phyloP scores from a whole-genome alignment of 768 basidiomycete genomes.

The Boletellus emodensis region DNA sequence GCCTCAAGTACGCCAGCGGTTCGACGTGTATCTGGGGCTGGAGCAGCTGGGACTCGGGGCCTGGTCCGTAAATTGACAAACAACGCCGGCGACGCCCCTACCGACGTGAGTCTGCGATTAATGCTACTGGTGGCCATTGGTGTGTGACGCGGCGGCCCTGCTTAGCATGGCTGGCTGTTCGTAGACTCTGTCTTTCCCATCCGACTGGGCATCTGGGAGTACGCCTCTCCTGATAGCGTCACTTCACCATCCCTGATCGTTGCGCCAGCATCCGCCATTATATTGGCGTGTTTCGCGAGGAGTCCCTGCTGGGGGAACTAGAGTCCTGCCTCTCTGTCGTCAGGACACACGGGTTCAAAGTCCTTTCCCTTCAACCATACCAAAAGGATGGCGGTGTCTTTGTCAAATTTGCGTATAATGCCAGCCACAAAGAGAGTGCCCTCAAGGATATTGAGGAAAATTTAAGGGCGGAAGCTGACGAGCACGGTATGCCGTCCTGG shows the following conservation, averaged over 20 bases:
- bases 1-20: neutral
- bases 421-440: slow-evolving; percentile 35
- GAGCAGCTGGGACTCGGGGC: neutral
- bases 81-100: neutral
- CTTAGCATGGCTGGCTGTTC: slow-evolving; percentile 60
- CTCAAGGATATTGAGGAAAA: slow-evolving; percentile 47
- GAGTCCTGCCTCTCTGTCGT: slow-evolving; percentile 47
- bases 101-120: slow-evolving; percentile 19
- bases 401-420: slow-evolving; percentile 62
- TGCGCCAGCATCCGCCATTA: slow-evolving; percentile 59
- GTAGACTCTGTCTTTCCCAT: slow-evolving; percentile 79
- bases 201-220: slow-evolving; percentile 71
- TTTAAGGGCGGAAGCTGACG: slow-evolving; percentile 40
- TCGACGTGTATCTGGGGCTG: neutral
- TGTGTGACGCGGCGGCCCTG: slow-evolving; percentile 8
- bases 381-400: slow-evolving; percentile 86
- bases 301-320: slow-evolving; percentile 50
- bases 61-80: slow-evolving; percentile 8
- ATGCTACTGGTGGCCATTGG: slow-evolving; percentile 6
- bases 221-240: slow-evolving; percentile 26
- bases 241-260: slow-evolving; percentile 1
- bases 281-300: slow-evolving; percentile 56
- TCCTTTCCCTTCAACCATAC: slow-evolving; percentile 62
- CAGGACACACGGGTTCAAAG: slow-evolving; percentile 51
- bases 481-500: slow-evolving; percentile 63